phyloP scores from a whole-genome alignment of 495 filamentous ascomycete genomes.

The Neurospora sp. region DNA sequence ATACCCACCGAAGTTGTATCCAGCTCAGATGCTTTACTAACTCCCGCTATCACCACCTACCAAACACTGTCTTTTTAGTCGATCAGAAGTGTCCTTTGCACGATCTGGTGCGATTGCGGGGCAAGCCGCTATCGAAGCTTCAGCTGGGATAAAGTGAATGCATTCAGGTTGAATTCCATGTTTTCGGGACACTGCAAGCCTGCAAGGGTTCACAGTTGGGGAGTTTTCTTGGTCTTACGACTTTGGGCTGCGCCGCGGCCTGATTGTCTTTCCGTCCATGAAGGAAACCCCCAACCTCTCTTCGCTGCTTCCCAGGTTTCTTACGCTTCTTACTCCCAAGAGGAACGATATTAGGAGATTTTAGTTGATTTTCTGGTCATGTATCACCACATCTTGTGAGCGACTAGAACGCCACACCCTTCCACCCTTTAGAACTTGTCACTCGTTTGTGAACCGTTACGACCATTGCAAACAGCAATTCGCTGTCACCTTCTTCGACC shows the following conservation, averaged over 20 bases:
- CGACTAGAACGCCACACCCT: not conserved
- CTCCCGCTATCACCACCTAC: not conserved
- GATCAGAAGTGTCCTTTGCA: not conserved
- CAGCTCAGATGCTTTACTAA: not conserved
- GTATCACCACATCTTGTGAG: not conserved
- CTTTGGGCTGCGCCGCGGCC: not conserved
- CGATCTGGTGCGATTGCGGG: not conserved
- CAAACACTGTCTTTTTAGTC: not conserved
- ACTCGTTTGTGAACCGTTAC: not conserved
- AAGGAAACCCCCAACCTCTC: not conserved
- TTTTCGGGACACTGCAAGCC: not conserved
- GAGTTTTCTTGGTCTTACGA: not conserved
- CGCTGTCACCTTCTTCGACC: not conserved
- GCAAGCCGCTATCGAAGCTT: not conserved
- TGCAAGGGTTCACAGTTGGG: not conserved
- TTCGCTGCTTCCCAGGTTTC: not conserved
- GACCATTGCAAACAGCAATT: not conserved
- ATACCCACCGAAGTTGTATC: not conserved
- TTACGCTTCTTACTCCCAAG: not conserved
- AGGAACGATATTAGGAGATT: not conserved
- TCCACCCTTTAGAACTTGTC: not conserved
- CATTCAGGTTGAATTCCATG: not conserved
- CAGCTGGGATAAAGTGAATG: not conserved
- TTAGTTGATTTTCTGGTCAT: not conserved
- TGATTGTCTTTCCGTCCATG: not conserved